Conservation (phyloP, 768 basidiomycete species). For the Lactarius psammicola region DNA sequence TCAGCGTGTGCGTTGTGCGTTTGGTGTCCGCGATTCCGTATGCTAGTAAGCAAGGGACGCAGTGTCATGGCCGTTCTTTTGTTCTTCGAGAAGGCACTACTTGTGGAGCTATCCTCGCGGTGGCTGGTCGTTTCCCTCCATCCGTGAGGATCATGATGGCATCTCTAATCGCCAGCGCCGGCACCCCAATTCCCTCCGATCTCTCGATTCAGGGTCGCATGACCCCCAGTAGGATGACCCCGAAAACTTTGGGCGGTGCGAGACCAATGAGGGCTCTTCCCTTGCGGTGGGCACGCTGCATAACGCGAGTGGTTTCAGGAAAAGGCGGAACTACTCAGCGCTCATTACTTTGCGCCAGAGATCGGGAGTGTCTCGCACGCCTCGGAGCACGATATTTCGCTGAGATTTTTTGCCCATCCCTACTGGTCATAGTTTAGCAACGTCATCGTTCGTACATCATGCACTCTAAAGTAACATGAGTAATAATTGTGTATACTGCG, state of each 20-base stretch:
- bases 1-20: background rate
- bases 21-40: background rate
- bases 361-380: background rate
- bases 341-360: background rate
- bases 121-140: background rate
- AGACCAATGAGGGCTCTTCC: background rate
- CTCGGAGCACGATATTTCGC: background rate
- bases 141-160: background rate
- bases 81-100: background rate
- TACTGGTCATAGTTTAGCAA: background rate
- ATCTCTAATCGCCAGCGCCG: background rate
- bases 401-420: background rate
- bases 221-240: background rate
- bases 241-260: background rate
- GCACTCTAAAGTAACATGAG: background rate
- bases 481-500: background rate
- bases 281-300: background rate
- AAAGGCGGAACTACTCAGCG: background rate
- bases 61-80: background rate
- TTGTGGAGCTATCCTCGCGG: background rate
- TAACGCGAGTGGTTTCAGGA: background rate
- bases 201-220: background rate
- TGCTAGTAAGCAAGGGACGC: too few species aligned
- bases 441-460: background rate
- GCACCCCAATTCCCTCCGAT: background rate